Percentiles rank a stretch among this genome's conserved stretches.
Conservation (phyloP, 2,329 filamentous ascomycete genomes). For the Penicillium janthinellum region DNA sequence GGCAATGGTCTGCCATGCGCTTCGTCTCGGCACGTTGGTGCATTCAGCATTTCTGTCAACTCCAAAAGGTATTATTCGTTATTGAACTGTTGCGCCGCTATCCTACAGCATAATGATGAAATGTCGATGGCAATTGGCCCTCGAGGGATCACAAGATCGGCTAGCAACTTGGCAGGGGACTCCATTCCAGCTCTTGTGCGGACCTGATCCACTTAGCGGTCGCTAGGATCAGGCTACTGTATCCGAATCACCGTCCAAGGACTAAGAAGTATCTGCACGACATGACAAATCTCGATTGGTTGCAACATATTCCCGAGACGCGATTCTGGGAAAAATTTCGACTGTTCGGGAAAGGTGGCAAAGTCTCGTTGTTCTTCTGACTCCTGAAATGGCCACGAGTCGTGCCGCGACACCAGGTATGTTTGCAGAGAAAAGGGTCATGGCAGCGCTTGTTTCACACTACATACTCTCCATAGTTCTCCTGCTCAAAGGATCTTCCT, state of each 20-base stretch:
- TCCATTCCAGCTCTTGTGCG: neutral
- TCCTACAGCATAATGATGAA: neutral
- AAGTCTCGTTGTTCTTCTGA: neutral
- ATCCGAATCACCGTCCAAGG: too few species aligned
- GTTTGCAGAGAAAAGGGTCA: too few species aligned
- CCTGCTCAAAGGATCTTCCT: too few species aligned
- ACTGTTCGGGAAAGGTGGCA: neutral
- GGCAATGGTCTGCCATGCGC: too few species aligned
- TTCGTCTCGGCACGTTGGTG: neutral
- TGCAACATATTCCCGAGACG: too few species aligned
- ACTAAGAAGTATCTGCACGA: too few species aligned
- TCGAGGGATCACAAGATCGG: too few species aligned
- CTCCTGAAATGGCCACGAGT: constrained; percentile 11
- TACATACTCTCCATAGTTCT: too few species aligned
- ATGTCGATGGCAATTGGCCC: neutral
- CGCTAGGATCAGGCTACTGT: neutral
- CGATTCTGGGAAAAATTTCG: neutral
- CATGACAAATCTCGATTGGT: too few species aligned
- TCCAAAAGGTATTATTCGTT: neutral
- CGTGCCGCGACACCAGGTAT: neutral
- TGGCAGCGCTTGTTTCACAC: too few species aligned
- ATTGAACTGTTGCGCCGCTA: neutral
- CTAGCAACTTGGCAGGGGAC: too few species aligned
- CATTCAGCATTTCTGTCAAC: neutral
- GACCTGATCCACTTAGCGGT: neutral